Conservation (phyloP, 768 basidiomycete species). For the Sistotremastrum suecicum region DNA sequence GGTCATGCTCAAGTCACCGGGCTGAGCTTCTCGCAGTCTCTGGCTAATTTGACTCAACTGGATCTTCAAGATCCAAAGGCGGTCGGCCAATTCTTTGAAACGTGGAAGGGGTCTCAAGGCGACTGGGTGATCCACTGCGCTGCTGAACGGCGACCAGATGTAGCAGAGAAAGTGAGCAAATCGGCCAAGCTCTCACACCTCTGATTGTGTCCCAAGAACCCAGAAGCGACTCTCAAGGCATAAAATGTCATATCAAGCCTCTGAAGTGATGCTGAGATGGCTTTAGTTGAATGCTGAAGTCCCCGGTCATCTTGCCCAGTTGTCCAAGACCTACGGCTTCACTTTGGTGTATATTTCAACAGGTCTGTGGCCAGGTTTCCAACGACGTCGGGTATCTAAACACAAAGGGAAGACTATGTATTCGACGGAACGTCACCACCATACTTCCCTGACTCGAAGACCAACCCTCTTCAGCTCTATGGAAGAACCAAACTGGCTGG, state of each 20-base stretch:
- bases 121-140: slow-evolving; percentile 89
- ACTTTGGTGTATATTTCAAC: slow-evolving; percentile 88
- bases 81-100: slow-evolving; percentile 38
- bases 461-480: slow-evolving; percentile 84
- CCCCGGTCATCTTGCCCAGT: slow-evolving; percentile 52
- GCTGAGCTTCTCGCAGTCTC: slow-evolving; percentile 58
- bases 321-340: slow-evolving; percentile 48
- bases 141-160: slow-evolving; percentile 85
- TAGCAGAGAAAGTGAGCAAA: slow-evolving; percentile 66
- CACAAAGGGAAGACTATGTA: slow-evolving; percentile 47
- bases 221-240: slow-evolving; percentile 51
- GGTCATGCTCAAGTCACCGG: slow-evolving; percentile 36
- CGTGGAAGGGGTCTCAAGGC: slow-evolving; percentile 21
- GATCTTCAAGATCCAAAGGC: slow-evolving; percentile 51
- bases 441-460: slow-evolving; percentile 56
- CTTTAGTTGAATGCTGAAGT: slow-evolving; percentile 68
- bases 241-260: background rate
- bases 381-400: background rate
- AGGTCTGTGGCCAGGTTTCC: slow-evolving; percentile 26
- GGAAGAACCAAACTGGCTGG: slow-evolving; percentile 80
- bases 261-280: background rate
- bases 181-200: background rate
- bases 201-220: slow-evolving; percentile 31
- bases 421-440: slow-evolving; percentile 91
- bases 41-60: slow-evolving; percentile 37